Base-by-base conservation (phyloP, 1,284 basidiomycete species). In the Phylloboletellus chloephorus region DNA sequence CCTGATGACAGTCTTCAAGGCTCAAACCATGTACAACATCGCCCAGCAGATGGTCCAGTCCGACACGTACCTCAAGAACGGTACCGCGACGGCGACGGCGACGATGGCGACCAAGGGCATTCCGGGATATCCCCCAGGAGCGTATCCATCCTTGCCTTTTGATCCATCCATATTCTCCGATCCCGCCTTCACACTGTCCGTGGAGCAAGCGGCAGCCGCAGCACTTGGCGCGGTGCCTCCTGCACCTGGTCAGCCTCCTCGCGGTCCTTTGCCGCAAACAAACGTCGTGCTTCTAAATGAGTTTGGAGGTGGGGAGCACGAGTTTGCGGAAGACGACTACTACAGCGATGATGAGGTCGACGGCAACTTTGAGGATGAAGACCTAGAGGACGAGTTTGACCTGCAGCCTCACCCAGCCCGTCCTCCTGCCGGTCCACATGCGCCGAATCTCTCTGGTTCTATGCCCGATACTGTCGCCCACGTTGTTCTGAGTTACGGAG, bases 11-110 rank as follows among this genome's bases (percentile, higher is more conserved):
- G 49, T 55, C 33, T 50, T 49, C 48, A 65, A 74, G 71, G 68
- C 69, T 35, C 71, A 74, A 61, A 70, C 76, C 23, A 78, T 83
- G 73, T 79, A 80, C 55, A 71, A 77, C 42, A 74, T 82, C 53
- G 80, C 80, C 23, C 80, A 82, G 53, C 78, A 79, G 58, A 77
- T 82, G 58, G 71, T 78, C 8, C 76, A 76, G 50, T 68, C 76
- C 16, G 74, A 75, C 19, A 71, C 72, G 53, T 64, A 61, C 37
- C 51, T 62, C 43, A 62, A 60, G 34, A 58, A 49, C 22, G 59
- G 59, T 29, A 55, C 56, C 1, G 50, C 58, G 5, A 54, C 61
- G 7, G 60, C 60, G n/a, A 60, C 60, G 60, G 69, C 40, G 50
- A 67, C 47, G 61, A 65, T 46, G 53, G 54, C 60, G 39, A 60